These are phyloP conservation scores for Macrophomina pseudophaseolina DNA, from an alignment of 2,329 filamentous ascomycete species.

Conservation along the genomic window DNA sequence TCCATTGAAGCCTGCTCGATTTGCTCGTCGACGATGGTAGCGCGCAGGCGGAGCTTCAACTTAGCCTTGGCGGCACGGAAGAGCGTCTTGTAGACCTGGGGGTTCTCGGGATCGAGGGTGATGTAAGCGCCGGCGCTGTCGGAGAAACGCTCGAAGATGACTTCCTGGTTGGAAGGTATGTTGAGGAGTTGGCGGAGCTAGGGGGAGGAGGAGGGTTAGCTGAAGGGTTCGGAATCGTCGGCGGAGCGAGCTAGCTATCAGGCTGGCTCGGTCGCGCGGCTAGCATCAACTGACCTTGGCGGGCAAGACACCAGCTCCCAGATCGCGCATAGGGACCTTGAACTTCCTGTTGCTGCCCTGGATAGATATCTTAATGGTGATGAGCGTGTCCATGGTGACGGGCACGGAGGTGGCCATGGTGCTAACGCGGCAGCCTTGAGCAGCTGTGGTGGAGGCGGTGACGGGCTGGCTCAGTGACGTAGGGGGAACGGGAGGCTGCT, in stretches of 20 bases:
- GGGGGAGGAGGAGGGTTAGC: slow-evolving; percentile 9
- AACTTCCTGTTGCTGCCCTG: slow-evolving; percentile 79
- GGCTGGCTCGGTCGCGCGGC: slow-evolving; percentile 2
- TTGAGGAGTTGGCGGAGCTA: slow-evolving; percentile 74
- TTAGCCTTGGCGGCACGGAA: slow-evolving; percentile 97
- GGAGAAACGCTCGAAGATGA: slow-evolving; percentile 89
- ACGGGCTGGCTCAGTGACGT: slow-evolving; percentile 16
- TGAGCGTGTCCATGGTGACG: slow-evolving; percentile 70
- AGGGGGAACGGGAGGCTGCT: slow-evolving; percentile 20
- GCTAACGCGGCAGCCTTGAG: slow-evolving; percentile 25
- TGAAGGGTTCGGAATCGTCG: background rate
- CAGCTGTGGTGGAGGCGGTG: slow-evolving; percentile 26
- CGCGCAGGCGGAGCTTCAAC: slow-evolving; percentile 90
- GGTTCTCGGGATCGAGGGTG: slow-evolving; percentile 75
- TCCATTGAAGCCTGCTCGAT: background rate
- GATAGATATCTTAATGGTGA: slow-evolving; percentile 84
- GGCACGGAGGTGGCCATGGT: slow-evolving; percentile 51
- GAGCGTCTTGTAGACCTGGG: slow-evolving; percentile 91
- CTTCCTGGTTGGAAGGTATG: slow-evolving; percentile 65
- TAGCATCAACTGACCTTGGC: slow-evolving; percentile 70
- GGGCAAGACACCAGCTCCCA: slow-evolving; percentile 75
- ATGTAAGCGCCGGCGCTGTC: slow-evolving; percentile 87
- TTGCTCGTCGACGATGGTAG: slow-evolving; percentile 56
- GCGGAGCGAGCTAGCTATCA: slow-evolving; percentile 9
- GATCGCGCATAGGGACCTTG: slow-evolving; percentile 87